These are phyloP conservation scores for Nicotiana knightiana DNA, from an alignment of 257 asterid genomes.

Conservation along the genomic window DNA sequence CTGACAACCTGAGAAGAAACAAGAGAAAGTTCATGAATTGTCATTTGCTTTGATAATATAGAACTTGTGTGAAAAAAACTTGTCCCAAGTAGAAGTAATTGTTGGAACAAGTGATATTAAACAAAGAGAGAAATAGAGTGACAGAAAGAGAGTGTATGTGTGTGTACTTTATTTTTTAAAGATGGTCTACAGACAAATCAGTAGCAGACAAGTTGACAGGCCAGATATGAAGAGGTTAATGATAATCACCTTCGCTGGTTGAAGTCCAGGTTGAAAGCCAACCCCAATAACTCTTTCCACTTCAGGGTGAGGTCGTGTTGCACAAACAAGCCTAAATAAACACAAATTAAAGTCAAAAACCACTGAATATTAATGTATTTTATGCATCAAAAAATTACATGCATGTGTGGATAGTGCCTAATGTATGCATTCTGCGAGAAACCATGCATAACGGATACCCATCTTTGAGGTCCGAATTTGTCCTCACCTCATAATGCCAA, in stretches of 20 bases:
- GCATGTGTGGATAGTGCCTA: neutral
- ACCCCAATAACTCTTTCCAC: slow-evolving; percentile 75
- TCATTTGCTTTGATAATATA: neutral
- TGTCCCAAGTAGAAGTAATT: neutral
- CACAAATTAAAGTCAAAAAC: neutral
- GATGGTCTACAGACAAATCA: neutral
- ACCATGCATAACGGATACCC: neutral
- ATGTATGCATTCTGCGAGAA: neutral
- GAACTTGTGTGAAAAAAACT: neutral
- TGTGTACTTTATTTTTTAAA: neutral
- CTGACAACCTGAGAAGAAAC: slow-evolving; percentile 56
- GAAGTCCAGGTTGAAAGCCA: slow-evolving; percentile 92
- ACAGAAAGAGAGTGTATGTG: neutral
- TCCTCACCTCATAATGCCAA: neutral
- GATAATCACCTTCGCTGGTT: slow-evolving; percentile 64
- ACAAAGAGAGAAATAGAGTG: neutral
- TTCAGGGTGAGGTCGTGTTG: slow-evolving; percentile 58
- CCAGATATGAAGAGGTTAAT: neutral
- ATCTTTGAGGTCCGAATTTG: neutral
- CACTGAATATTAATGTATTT: neutral
- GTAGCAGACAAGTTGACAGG: neutral
- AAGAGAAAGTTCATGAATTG: neutral
- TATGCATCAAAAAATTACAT: neutral
- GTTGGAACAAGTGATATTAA: neutral
- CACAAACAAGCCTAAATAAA: slow-evolving; percentile 57